These are phyloP conservation scores for Aspergillus haitiensis DNA, from an alignment of 495 filamentous ascomycete genomes.

Conservation along the genomic window DNA sequence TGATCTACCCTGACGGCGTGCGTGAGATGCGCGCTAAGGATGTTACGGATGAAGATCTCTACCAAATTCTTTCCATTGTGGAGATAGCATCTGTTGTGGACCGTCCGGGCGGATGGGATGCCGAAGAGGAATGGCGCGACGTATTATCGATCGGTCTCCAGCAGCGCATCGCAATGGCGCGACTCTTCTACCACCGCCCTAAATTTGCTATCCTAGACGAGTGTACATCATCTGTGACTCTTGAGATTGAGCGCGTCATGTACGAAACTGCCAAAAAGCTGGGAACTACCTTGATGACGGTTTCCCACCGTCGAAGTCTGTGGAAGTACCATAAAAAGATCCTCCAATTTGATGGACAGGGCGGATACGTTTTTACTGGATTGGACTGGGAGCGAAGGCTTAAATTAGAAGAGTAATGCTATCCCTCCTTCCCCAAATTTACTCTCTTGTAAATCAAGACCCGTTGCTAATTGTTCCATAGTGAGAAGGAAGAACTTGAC, in stretches of 20 bases:
- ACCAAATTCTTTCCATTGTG: constrained; percentile 71
- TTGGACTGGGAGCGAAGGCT: constrained; percentile 86
- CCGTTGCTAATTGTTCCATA: constrained; percentile 22
- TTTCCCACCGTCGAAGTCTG: constrained; percentile 83
- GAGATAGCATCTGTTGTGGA: constrained; percentile 83
- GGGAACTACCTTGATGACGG: constrained; percentile 94
- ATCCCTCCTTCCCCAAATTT: neutral
- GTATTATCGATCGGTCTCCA: constrained; percentile 87
- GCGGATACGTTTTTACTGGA: constrained; percentile 83
- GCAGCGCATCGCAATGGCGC: constrained; percentile 96
- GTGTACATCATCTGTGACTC: constrained; percentile 88
- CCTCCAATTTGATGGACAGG: constrained; percentile 94
- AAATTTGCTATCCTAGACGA: constrained; percentile 92
- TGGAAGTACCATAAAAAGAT: constrained; percentile 96
- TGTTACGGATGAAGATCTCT: constrained; percentile 78
- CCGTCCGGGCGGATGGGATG: constrained; percentile 83
- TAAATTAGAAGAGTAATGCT: constrained; percentile 74
- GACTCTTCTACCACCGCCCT: constrained; percentile 92
- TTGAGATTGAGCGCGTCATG: constrained; percentile 93
- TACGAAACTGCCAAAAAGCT: constrained; percentile 92
- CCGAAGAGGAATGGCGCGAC: constrained; percentile 94
- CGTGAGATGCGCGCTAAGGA: constrained; percentile 83
- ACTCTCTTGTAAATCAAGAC: no score
- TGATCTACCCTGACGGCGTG: constrained; percentile 91
- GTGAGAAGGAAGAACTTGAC: constrained; percentile 93